Base-by-base conservation (phyloP, 2,329 filamentous ascomycete species). In the Hortaea sp. region DNA sequence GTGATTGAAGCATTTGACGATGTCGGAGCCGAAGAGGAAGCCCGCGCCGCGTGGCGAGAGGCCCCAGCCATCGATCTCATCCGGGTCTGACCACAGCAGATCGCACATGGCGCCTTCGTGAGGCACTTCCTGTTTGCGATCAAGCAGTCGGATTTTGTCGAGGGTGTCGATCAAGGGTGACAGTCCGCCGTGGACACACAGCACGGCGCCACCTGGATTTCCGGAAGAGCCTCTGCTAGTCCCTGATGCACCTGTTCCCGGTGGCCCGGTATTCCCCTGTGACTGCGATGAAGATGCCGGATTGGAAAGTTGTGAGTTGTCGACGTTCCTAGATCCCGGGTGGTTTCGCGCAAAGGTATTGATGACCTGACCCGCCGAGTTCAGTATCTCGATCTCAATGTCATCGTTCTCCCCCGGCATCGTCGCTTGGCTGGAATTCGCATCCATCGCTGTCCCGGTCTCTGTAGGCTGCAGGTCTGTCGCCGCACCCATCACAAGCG, bases 31-130 rank as follows among this genome's bases (percentile, higher is more conserved):
- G 56, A 98, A 98, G 9, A 97, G 74, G 70, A 95, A 98, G 1
- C 92, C 92, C 0, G 92, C 92, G 7, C 92, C 92, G 34, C 90
- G 87, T 0, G 92, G 92, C 1, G 87, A 94, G 5, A 97, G 72
- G 7, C 89, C 90, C 92, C 92, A 98, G 49, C 89, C 90, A 62
- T 95, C 89, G 52, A 95, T 95, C 58, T 98, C 92, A 65, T 98
- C 92, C 0, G 92, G 92, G 61, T 98, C 92, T 0, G 88, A 95
- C 92, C 92, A 98, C 2, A 98, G 77, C 1, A 98, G 75, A 66
- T 98, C 92, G 68, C 92, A 98, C 92, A 98, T 98, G 62, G 92
- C 88, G 46, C 92, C 92, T 70, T 98, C 92, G 63, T 98, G 92
- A 0, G 92, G 92, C 0, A 98, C 92, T 69, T 98, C 92, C 69